Conservation (phyloP, 225 moss, liverwort and hornwort genomes). For the Marchantia polymorpha region DNA sequence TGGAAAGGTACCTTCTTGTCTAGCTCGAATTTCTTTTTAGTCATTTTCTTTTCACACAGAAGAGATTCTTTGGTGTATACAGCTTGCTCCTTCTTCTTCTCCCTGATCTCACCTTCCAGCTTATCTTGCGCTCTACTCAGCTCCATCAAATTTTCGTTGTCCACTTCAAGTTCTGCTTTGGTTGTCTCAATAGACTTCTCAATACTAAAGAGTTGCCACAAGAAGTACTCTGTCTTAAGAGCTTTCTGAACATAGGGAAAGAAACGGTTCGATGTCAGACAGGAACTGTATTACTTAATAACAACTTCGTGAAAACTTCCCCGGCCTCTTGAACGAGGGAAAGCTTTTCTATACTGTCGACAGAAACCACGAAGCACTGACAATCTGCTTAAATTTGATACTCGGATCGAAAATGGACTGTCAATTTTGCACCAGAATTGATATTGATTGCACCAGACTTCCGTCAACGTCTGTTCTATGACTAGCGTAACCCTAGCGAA, state of each 20-base stretch:
- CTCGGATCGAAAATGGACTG: too few species aligned
- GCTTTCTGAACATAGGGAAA: constrained; percentile 58
- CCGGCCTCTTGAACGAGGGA: not conserved
- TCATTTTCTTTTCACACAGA: constrained; percentile 70
- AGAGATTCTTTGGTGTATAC: constrained; percentile 63
- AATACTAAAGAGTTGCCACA: constrained; percentile 86
- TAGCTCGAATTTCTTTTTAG: constrained; percentile 73
- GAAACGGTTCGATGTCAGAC: not conserved
- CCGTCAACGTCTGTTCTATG: too few species aligned
- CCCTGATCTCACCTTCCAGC: constrained; percentile 70
- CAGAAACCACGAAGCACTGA: not conserved
- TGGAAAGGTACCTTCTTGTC: constrained; percentile 76
- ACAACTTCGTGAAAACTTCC: not conserved
- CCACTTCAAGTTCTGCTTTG: constrained; percentile 65
- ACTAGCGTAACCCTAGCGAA: not conserved
- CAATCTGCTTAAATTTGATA: too few species aligned
- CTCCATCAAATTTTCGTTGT: constrained; percentile 65
- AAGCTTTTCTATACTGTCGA: not conserved
- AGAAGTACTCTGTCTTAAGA: constrained; percentile 78
- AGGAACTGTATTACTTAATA: not conserved
- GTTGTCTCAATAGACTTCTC: constrained; percentile 78
- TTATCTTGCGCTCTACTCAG: constrained; percentile 71
- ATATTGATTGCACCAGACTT: too few species aligned
- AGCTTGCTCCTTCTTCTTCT: constrained; percentile 86
- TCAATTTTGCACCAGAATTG: too few species aligned